Conservation (phyloP, 768 basidiomycete genomes). For the Leucocoprinus birnbaumii region DNA sequence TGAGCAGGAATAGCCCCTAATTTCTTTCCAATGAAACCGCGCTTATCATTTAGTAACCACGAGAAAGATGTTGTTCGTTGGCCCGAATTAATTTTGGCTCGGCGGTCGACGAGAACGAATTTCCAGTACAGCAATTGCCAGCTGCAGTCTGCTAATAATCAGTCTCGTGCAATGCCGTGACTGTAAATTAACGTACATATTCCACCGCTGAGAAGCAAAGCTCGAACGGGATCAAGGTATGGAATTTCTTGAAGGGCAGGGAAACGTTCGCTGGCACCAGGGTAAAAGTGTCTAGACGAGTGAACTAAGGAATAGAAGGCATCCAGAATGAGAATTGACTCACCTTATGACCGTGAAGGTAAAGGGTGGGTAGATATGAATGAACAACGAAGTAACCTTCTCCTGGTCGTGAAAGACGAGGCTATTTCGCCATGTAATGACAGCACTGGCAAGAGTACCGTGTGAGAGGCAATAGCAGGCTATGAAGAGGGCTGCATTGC, state of each 20-base stretch:
- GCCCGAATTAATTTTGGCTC: conserved; percentile 87
- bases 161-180: neutral
- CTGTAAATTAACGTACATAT: conserved; percentile 63
- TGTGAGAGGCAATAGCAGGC: conserved; percentile 93
- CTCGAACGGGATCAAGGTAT: conserved; percentile 64
- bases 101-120: conserved; percentile 87
- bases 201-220: conserved; percentile 74
- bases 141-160: conserved; percentile 59
- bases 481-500: conserved; percentile 74
- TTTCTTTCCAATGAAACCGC: conserved; percentile 73
- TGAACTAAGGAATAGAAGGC: neutral
- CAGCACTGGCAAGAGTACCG: conserved; percentile 88
- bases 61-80: conserved; percentile 89
- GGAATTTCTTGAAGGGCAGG: conserved; percentile 77
- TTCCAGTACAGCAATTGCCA: conserved; percentile 98
- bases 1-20: conserved; percentile 58
- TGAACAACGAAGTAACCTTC: conserved; percentile 93
- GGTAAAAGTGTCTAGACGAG: conserved; percentile 77
- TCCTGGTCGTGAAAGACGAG: conserved; percentile 97
- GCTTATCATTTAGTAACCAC: conserved; percentile 85
- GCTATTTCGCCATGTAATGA: conserved; percentile 98
- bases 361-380: conserved; percentile 92
- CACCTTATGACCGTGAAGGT: conserved; percentile 90
- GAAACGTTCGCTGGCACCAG: conserved; percentile 74
- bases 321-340: conserved; percentile 19